Evolutionary conservation across 768 basidiomycete species (phyloP), one percentile per base, ranked within the genome.

Genomic region (Russula virescens): DNA sequence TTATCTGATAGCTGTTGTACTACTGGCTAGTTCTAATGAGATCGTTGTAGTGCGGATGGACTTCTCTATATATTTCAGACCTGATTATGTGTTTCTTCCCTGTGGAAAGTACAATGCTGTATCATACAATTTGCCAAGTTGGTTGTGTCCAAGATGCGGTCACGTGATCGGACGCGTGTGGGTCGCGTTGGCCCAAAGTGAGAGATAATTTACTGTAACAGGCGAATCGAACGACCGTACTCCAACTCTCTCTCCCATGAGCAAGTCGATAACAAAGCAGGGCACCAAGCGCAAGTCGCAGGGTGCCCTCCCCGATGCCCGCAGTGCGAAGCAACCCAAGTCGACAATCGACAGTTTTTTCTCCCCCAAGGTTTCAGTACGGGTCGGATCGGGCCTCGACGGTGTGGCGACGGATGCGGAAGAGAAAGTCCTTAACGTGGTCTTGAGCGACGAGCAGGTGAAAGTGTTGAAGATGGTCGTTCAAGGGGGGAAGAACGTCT

Each of bases 401-500:
- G 62, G 67, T 1, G 52, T 66, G 3, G 38, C 55, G 2, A 65
- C 67, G 5, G 60, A 67, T 11, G 56, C 60, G 10, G 63, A 66
- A n/a, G 60, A 45, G 13, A 62, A 66, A n/a, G 53, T 60, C n/a
- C 69, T 72, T 25, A 64, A 68, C 21, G 79, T 84, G 2, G 68
- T 76, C 7, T 76, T 86, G 48, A 83, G 81, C 61, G 73, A 75
- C 10, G 83, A 87, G 64, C 86, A 87, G 69, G 73, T 75, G 45
- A 71, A 71, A 34, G 80, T 87, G 0, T 66, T 86, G 50, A 70
- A 72, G 43, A 74, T 85, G 72, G 79, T 78, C 3, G 80, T 86
- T 11, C 80, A 85, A 2, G 79, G 82, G 38, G 81, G 78, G 13
- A 79, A 82, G 73, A 85, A 73, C 52, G 77, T 88, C 18, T 87